Base-by-base conservation (phyloP, 805 yeast species). In the Sugiyamaella lignohabitans region DNA sequence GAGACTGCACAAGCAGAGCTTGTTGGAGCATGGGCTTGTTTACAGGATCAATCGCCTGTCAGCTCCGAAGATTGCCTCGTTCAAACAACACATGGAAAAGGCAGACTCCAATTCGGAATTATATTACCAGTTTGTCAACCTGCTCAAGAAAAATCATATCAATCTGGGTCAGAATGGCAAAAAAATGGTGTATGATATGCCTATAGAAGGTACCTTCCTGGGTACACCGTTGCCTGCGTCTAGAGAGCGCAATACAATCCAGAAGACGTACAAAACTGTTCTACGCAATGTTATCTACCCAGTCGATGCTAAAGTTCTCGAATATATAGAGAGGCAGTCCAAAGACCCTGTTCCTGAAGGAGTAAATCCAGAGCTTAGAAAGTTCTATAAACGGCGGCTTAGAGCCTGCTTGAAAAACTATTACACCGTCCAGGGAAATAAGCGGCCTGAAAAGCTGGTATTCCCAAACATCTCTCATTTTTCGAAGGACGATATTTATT, bases 11-110 rank as follows among this genome's bases (percentile, higher is more conserved):
- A 40, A 47, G 14, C 5, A 4, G 20, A 17, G 10, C 8, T 32
- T 35, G 2, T 18, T 32, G 22, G 42, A 22, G n/a, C 47, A 43
- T 19, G 41, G 45, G 20, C 20, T 54, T 23, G 40, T 45, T 3
- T 58, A 29, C 45, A 42, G 40, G 35, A 35, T 59, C 45, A 50
- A 46, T 36, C 52, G 58, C 37, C 5, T 58, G 42, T 45, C 38
- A 5, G 36, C 49, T 14, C 63, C 63, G 1, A 10, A 5, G 4
- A 38, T 40, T 10, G 19, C 29, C 19, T 45, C 55, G 1, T 39
- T 53, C 20, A 52, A 38, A 3, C 50, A 51, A 35, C 55, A 56
- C 39, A 20, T 17, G 6, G 35, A 23, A 5, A 44, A 37, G 2
- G 35, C 17, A 19, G 19, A 30, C 11, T 10, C 23, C 2, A 23